Base-by-base conservation (phyloP, 78 protist genomes). In the Dictyostelium intermedium region DNA sequence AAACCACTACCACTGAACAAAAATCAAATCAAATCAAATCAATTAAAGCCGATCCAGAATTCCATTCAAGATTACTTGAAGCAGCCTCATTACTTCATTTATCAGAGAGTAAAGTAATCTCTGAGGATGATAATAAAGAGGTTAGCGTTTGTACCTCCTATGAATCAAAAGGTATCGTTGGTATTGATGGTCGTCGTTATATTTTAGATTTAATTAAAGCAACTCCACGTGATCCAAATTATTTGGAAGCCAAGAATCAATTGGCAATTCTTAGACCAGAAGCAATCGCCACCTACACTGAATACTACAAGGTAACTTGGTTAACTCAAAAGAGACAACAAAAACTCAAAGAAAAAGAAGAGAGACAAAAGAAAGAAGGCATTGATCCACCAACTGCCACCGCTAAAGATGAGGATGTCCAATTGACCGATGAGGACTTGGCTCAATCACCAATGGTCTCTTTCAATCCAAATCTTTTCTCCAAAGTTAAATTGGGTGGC, bases 221-320 rank as follows among this genome's bases (percentile, higher is more conserved):
- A 13, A 96, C 97, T 5, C 96, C 96, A 72, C 85, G 92, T 77
- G 97, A 96, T 82, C 96, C 93, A 87, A 92, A 96, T 73, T 96
- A 92, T 50, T 8, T 27, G 1, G 96, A 91, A 1, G 53, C n/a
- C 0, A 79, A 83, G 20, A 70, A 89, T 27, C 69, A 30, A 27
- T 30, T 87, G 76, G 74, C 89, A n/a, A 3, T 96, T 6, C 61
- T 92, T 14, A 76, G 97, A 66, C 95, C 95, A 60, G 97, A 96
- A 60, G 45, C 93, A 27, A 84, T 96, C 50, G 92, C 92, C 1
- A 86, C 47, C 66, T 96, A 70, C 35, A 23, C 86, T 18, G 91
- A 96, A n/a, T 94, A 80, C 30, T 9, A 30, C 18, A 80, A 45
- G 27, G n/a, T 32, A n/a, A 30, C 74, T 34, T 84, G 82, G 82